Base-by-base conservation (phyloP, 2,329 filamentous ascomycete species). In the Nemania sp. region DNA sequence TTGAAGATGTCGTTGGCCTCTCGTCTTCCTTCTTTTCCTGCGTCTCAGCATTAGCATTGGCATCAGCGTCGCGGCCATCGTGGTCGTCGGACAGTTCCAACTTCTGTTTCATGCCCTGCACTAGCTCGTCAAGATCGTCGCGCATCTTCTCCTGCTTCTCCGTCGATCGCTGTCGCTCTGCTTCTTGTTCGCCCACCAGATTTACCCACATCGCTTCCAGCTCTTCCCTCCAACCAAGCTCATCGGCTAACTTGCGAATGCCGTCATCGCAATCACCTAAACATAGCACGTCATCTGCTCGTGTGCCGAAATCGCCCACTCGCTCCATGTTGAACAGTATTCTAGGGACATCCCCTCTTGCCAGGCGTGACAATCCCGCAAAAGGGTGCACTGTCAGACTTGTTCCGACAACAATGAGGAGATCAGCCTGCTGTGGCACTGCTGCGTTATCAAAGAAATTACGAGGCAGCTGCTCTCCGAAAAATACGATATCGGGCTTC, bases 401-500 rank as follows among this genome's bases (percentile, higher is more conserved):
- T 0, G 93, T 97, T 2, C 94, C 94, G 77, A 97, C 86, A 19
- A 97, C 80, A 47, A 97, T 87, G 36, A 88, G 82, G 2, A 97
- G 73, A 67, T 96, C 91, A 0, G 90, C 89, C 64, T 80, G 69
- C 1, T 71, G 73, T 0, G 83, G 80, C 6, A 86, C 69, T 28
- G 72, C 69, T 30, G 72, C 68, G 23, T 77, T 74, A 54, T 73
- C 68, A 66, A 86, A 85, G 71, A 95, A 95, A 0, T 72, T 73
- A 6, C 74, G 69, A 0, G 89, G 89, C 22, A 77, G 66, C 59
- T 67, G 65, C 66, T 77, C 91, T 45, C 91, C 91, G 64, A 96
- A 97, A 74, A 97, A 97, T 28, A 96, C 91, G 67, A 97, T 96
- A 65, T 96, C 90, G 0, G 92, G 92, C 73, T 97, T 97, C 31